These are phyloP conservation scores for Colletotrichum theobromicola DNA, from an alignment of 2,329 filamentous ascomycete genomes.

Conservation along the genomic window DNA sequence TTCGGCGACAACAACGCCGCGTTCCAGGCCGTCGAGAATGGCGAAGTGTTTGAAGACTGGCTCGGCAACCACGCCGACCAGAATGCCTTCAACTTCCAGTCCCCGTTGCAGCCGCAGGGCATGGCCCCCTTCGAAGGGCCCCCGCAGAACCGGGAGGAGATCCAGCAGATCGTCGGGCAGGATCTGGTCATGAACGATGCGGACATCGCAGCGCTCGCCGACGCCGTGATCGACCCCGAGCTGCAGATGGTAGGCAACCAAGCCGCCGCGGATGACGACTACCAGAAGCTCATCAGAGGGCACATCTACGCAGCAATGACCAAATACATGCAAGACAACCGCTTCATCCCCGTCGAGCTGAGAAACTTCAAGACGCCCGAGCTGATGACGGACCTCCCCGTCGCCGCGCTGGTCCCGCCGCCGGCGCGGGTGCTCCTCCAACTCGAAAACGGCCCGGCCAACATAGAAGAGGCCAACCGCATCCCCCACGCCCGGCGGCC, in stretches of 20 bases:
- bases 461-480: neutral
- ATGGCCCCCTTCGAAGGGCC: neutral
- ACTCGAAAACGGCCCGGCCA: neutral
- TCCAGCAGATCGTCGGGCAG: neutral
- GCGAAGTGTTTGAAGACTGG: neutral
- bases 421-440: conserved; percentile 1
- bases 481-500: neutral
- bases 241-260: neutral
- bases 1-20: conserved; percentile 7
- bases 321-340: neutral
- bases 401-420: neutral
- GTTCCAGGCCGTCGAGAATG: neutral
- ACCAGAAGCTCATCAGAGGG: neutral
- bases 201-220: neutral
- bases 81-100: neutral
- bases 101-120: neutral
- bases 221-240: neutral
- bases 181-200: neutral
- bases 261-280: neutral
- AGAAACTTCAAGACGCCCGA: neutral
- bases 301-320: neutral
- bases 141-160: neutral
- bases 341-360: conserved; percentile 16
- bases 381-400: neutral
- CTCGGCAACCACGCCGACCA: neutral